phyloP scores from a whole-genome alignment of 2,329 filamentous ascomycete genomes.

The Cryoendolithus antarcticus region DNA sequence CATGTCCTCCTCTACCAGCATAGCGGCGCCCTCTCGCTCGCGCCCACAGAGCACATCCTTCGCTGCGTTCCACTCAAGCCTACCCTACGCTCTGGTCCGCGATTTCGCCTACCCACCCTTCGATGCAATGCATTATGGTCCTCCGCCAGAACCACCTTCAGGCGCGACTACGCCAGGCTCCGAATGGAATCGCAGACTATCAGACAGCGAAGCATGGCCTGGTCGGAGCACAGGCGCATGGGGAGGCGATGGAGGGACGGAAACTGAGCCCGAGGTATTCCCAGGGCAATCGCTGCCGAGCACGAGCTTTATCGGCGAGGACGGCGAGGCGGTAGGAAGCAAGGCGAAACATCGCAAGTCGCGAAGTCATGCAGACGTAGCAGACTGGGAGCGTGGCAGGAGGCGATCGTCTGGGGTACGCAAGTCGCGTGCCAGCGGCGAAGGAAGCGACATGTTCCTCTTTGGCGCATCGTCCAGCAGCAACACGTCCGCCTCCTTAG shows the following conservation, averaged over 20 bases:
- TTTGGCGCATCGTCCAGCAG: constrained; percentile 1
- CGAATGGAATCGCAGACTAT: constrained; percentile 63
- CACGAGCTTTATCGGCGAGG: constrained; percentile 21
- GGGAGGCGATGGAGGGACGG: constrained; percentile 22
- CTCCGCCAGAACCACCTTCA: constrained; percentile 68
- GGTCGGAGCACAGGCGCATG: constrained; percentile 26
- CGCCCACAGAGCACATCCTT: constrained; percentile 59
- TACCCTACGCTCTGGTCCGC: constrained; percentile 79
- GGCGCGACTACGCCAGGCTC: constrained; percentile 75
- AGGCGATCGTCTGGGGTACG: constrained; percentile 37
- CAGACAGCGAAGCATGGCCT: constrained; percentile 43
- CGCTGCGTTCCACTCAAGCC: constrained; percentile 70
- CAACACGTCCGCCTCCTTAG: constrained; percentile 7
- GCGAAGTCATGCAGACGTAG: constrained; percentile 79
- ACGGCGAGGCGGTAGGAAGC: constrained; percentile 7
- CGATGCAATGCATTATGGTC: constrained; percentile 87
- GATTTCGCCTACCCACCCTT: constrained; percentile 83
- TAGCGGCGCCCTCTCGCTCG: neutral
- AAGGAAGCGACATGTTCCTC: constrained; percentile 6
- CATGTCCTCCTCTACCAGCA: constrained; percentile 3
- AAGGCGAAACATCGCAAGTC: constrained; percentile 22
- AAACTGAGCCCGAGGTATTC: constrained; percentile 7
- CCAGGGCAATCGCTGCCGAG: constrained; percentile 17
- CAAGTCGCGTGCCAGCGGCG: constrained; percentile 3
- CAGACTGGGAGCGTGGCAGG: constrained; percentile 51